These are phyloP conservation scores for Delitschia confertaspora DNA, from an alignment of 495 filamentous ascomycete species.

Conservation along the genomic window DNA sequence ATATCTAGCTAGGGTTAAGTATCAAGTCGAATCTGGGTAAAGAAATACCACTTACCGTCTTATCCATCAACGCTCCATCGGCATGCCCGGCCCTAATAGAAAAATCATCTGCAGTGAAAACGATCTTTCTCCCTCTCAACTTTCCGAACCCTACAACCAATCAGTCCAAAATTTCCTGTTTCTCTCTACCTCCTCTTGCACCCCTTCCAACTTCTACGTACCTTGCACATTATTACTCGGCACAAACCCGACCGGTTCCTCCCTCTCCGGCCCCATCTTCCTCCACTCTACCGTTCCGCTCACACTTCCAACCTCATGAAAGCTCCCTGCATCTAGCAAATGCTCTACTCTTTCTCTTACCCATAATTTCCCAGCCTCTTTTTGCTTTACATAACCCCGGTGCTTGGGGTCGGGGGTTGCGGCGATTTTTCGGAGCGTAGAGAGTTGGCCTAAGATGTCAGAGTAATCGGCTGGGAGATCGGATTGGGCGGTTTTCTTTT, in stretches of 20 bases:
- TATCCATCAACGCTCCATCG: slow-evolving; percentile 48
- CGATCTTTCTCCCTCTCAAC: slow-evolving; percentile 44
- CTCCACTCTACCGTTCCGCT: slow-evolving; percentile 53
- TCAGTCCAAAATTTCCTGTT: too few species aligned
- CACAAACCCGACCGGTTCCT: slow-evolving; percentile 43
- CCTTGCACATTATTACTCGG: slow-evolving; percentile 50
- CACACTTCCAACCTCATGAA: slow-evolving; percentile 50
- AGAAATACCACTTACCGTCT: slow-evolving; percentile 35
- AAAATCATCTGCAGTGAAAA: slow-evolving; percentile 56
- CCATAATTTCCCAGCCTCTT: slow-evolving; percentile 58
- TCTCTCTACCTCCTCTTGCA: not conserved
- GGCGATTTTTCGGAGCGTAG: slow-evolving; percentile 43
- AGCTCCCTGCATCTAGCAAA: slow-evolving; percentile 46
- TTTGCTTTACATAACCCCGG: slow-evolving; percentile 51
- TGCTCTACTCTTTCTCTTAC: slow-evolving; percentile 50
- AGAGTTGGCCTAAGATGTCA: slow-evolving; percentile 48
- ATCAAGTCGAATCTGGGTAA: not conserved
- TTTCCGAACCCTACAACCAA: slow-evolving; percentile 37
- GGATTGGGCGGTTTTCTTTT: slow-evolving; percentile 8
- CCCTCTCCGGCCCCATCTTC: slow-evolving; percentile 39
- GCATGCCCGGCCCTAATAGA: slow-evolving; percentile 56
- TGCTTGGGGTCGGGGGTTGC: slow-evolving; percentile 44
- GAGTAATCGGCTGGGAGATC: slow-evolving; percentile 51
- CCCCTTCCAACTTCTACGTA: not conserved
- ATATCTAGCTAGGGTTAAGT: slow-evolving; percentile 29